Percentiles rank a stretch among this genome's conserved stretches.
Evolutionary conservation across 208 protist species (phyloP).

Genomic region (Balamuthia mandrillaris): DNA sequence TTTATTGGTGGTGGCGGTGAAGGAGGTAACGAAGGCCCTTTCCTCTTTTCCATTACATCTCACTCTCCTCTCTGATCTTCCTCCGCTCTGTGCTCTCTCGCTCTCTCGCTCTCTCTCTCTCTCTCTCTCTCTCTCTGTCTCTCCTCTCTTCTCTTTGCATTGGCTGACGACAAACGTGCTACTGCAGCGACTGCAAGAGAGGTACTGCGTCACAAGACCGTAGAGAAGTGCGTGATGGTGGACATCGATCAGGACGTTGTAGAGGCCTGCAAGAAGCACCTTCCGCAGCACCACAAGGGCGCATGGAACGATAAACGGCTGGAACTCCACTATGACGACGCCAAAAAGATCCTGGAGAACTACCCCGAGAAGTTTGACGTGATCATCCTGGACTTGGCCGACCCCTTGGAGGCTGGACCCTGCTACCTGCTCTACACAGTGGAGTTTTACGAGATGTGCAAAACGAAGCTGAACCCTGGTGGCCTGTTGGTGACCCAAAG

Average conservation of each 20-base stretch:
- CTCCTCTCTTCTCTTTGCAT: too few species aligned
- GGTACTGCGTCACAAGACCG: constrained; percentile 55
- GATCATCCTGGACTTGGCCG: constrained; percentile 66
- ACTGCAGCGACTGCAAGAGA: constrained; percentile 46
- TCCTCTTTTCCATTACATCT: too few species aligned
- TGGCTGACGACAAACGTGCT: too few species aligned
- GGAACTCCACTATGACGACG: constrained; percentile 41
- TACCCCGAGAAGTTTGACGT: constrained; percentile 50
- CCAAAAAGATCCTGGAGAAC: constrained; percentile 31
- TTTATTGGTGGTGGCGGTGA: constrained; percentile 67
- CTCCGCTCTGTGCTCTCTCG: too few species aligned
- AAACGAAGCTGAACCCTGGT: constrained; percentile 52
- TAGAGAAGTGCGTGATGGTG: constrained; percentile 62
- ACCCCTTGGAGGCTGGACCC: constrained; percentile 62
- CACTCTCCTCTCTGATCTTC: too few species aligned
- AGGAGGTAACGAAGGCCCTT: too few species aligned
- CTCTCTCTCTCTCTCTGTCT: too few species aligned
- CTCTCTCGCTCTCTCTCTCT: too few species aligned
- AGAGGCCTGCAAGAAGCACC: constrained; percentile 47
- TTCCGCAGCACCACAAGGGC: constrained; percentile 26
- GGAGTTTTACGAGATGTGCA: constrained; percentile 60
- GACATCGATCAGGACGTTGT: constrained; percentile 65
- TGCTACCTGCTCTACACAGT: constrained; percentile 63
- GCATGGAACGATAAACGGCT: constrained; percentile 42
- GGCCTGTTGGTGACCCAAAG: constrained; percentile 51